Conservation (phyloP, 495 filamentous ascomycete genomes). For the Neurospora pannonica region DNA sequence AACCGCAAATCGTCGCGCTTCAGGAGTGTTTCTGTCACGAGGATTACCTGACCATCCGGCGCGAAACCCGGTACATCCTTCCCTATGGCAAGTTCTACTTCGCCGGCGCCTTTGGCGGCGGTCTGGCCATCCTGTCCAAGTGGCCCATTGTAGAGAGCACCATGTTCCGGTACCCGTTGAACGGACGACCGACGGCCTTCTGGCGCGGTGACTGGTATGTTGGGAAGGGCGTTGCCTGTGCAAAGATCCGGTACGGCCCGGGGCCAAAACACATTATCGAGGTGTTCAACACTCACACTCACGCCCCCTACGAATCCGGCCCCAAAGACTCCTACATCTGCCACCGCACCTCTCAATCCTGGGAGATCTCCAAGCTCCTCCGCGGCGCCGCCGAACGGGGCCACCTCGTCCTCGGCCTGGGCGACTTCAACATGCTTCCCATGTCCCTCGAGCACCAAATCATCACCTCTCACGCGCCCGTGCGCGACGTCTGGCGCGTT, state of each 20-base stretch:
- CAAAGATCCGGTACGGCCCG: constrained; percentile 65
- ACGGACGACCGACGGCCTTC: constrained; percentile 88
- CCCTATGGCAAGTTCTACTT: constrained; percentile 93
- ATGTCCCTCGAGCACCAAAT: constrained; percentile 78
- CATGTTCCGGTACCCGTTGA: constrained; percentile 83
- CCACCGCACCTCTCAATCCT: constrained; percentile 90
- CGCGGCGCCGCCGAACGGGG: constrained; percentile 76
- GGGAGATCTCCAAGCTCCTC: constrained; percentile 90
- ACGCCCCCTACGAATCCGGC: constrained; percentile 75
- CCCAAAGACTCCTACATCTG: constrained; percentile 76
- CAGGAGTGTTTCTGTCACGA: constrained; percentile 94
- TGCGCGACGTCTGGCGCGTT: constrained; percentile 72
- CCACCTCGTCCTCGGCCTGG: constrained; percentile 73
- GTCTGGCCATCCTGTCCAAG: constrained; percentile 83
- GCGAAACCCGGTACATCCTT: constrained; percentile 64
- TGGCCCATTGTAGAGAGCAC: constrained; percentile 93
- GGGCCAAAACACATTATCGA: constrained; percentile 61
- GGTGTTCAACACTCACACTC: constrained; percentile 92
- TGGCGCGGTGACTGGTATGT: constrained; percentile 92
- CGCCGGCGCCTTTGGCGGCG: constrained; percentile 80
- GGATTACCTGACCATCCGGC: constrained; percentile 77
- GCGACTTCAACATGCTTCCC: constrained; percentile 94
- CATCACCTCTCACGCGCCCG: constrained; percentile 67
- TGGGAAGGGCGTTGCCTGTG: constrained; percentile 87
- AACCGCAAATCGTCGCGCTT: constrained; percentile 79